phyloP scores from a whole-genome alignment of 164 flowering plant species.

The Stephania yunnanensis region DNA sequence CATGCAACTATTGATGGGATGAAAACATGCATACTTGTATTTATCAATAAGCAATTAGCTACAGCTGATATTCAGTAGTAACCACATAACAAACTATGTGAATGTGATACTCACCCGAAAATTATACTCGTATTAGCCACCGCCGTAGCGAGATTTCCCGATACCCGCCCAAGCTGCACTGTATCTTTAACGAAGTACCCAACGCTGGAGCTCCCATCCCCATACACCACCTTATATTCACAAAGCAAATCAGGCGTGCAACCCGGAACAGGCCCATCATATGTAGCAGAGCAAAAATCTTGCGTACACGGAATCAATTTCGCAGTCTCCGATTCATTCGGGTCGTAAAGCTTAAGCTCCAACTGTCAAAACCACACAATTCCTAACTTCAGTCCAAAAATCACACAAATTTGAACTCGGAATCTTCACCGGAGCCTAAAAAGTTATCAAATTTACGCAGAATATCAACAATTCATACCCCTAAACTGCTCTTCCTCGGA shows the following conservation, averaged over 20 bases:
- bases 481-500: conserved; percentile 65
- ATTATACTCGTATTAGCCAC: conserved; percentile 47
- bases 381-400: background rate
- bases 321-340: conserved; percentile 49
- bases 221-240: conserved; percentile 62
- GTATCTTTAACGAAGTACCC: conserved; percentile 78
- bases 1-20: background rate
- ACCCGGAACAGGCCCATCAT: conserved; percentile 23
- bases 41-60: background rate
- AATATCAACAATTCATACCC: conserved; percentile 39
- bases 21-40: background rate
- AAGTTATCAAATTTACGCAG: background rate
- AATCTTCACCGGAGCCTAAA: background rate
- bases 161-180: conserved; percentile 37
- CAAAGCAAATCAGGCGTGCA: conserved; percentile 48
- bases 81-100: background rate
- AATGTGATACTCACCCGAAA: conserved; percentile 66
- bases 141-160: conserved; percentile 56
- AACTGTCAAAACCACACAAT: conserved; percentile 34
- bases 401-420: background rate
- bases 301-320: conserved; percentile 56
- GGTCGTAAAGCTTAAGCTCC: conserved; percentile 61
- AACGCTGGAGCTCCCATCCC: conserved; percentile 87
- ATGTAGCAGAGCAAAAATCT: conserved; percentile 38
- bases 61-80: background rate